Evolutionary conservation across 768 basidiomycete genomes (phyloP), one percentile per base, ranked within the genome.

Genomic region (Tulasnella calospora): DNA sequence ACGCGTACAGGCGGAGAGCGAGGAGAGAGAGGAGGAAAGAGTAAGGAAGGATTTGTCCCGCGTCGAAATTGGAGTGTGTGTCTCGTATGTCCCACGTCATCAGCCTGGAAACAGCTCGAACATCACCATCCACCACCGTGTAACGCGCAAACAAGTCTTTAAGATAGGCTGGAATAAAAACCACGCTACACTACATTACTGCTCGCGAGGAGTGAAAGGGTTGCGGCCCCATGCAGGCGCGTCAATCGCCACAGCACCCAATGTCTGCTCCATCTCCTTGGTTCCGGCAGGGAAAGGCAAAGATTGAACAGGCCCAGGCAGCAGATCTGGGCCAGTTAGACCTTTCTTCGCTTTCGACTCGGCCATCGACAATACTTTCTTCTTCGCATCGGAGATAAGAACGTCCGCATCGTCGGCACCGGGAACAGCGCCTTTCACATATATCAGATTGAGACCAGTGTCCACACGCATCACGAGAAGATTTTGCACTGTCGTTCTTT

Each of bases 201-300:
- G 23, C 36, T 80, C 73, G 36, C 40, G n/a, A 21, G 79, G 71
- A n/a, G 46, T 30, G 55, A 79, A 79, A 33, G 79, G 79, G 47
- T 80, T 80, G 10, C 79, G 46, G 13, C 79, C 79, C 73, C 79
- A 73, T 30, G 79, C 76, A 74, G 92, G 92, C 0, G 93, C 89
- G 73, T 90, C 90, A 27, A 95, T 88, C 17, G 71, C 77, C 74
- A 93, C 85, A 44, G 87, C 86, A 15, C 92, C 92, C 23, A 93
- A 87, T 41, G 79, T 83, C 84, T 87, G 89, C 23, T 92, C 95
- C 85, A 94, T 85, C 83, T 94, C 90, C 72, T 85, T 87, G 8
- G 93, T 96, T 35, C 94, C 97, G 40, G 94, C 95, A 2, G 97
- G 97, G 88, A 97, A 96, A 13, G 97, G 97, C 77, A 99, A 85